Evolutionary conservation across 805 yeast genomes (phyloP).

Genomic region (Kodamaea leandrae): DNA sequence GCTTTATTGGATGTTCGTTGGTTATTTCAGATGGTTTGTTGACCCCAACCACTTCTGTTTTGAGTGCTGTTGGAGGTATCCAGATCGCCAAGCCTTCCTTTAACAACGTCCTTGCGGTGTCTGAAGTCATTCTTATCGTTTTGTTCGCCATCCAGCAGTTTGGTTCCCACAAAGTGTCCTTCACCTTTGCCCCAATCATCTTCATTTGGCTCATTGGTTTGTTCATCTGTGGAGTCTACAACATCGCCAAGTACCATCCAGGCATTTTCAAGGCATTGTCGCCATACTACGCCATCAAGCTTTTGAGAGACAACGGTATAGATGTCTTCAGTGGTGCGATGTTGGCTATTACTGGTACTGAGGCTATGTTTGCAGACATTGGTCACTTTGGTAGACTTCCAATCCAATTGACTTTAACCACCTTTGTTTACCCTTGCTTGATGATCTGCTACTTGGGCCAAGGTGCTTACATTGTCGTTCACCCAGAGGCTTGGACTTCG

Average conservation of each 20-base stretch:
- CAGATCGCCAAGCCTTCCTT: conserved; percentile 50
- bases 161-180: conserved; percentile 50
- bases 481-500: conserved; percentile 40
- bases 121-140: conserved; percentile 45
- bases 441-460: conserved; percentile 58
- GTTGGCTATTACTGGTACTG: conserved; percentile 58
- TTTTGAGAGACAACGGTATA: conserved; percentile 37
- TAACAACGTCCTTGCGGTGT: conserved; percentile 44
- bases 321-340: conserved; percentile 50
- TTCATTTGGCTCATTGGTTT: conserved; percentile 49
- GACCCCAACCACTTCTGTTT: conserved; percentile 63
- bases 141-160: conserved; percentile 47
- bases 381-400: conserved; percentile 54
- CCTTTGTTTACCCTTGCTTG: conserved; percentile 51
- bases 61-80: conserved; percentile 56
- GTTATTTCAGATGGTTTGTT: conserved; percentile 59
- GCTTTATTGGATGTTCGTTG: conserved; percentile 56
- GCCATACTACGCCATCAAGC: conserved; percentile 51
- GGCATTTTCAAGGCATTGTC: conserved; percentile 46
- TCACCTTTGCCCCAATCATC: conserved; percentile 53
- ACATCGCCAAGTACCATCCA: conserved; percentile 42
- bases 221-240: conserved; percentile 45
- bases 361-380: conserved; percentile 64
- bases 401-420: conserved; percentile 45
- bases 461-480: conserved; percentile 44